Conservation (phyloP, 306 rosid species). For the Cajanus cajan region DNA sequence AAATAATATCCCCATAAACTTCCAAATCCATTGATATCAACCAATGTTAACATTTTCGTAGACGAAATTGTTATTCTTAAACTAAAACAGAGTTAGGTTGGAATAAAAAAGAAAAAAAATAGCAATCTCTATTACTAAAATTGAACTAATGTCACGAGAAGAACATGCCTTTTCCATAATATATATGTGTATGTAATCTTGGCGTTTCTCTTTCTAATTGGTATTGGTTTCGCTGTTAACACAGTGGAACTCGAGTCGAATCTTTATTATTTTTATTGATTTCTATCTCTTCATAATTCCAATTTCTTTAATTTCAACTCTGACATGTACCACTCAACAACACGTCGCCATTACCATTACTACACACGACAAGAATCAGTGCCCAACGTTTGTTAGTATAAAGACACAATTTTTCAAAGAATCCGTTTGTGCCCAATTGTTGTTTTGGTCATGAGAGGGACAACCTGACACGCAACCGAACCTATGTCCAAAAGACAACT, state of each 20-base stretch:
- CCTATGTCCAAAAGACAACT: conserved; percentile 5
- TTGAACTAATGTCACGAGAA: not conserved
- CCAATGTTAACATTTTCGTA: too few relatives aligned
- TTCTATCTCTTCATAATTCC: not conserved
- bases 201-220: not conserved
- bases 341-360: conserved; percentile 40
- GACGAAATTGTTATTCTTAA: not conserved
- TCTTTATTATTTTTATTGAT: not conserved
- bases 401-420: not conserved
- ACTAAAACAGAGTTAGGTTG: not conserved
- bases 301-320: not conserved
- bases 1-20: too few relatives aligned
- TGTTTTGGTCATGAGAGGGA: conserved; percentile 31
- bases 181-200: not conserved
- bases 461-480: conserved; percentile 37
- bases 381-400: conserved; percentile 26
- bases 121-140: not conserved
- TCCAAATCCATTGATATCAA: too few relatives aligned
- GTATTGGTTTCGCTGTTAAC: not conserved
- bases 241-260: not conserved
- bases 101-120: not conserved
- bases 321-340: conserved; percentile 1
- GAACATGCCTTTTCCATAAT: not conserved
- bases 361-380: conserved; percentile 40
- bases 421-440: conserved; percentile 20